Conservation (phyloP, 139 green algal genomes). For the Prasinococcaceae sp. region DNA sequence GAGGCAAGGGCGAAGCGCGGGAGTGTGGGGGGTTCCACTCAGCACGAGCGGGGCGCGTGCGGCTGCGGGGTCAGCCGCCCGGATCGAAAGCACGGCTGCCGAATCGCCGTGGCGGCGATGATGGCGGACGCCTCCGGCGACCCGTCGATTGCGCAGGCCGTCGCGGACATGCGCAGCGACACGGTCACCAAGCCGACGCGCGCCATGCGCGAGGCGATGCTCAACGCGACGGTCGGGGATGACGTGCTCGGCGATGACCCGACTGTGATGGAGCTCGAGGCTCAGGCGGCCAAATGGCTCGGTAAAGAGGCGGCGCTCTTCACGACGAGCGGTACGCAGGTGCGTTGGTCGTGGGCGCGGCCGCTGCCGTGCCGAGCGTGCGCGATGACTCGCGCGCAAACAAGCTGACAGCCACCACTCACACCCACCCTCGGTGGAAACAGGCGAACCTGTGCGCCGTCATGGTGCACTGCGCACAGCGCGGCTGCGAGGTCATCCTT, state of each 20-base stretch:
- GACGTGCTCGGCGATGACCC: slow-evolving; percentile 65
- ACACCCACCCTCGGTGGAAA: no score
- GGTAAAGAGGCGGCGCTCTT: slow-evolving; percentile 58
- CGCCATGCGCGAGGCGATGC: slow-evolving; percentile 43
- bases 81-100: no score
- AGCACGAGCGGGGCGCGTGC: no score
- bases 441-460: slow-evolving; percentile 58
- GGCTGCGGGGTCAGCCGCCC: no score
- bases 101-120: no score
- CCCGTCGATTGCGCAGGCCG: not conserved
- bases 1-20: no score
- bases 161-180: slow-evolving; percentile 43
- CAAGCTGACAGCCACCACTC: no score
- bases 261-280: slow-evolving; percentile 43
- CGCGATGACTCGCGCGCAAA: no score
- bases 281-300: slow-evolving; percentile 33
- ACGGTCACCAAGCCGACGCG: slow-evolving; percentile 52
- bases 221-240: slow-evolving; percentile 43
- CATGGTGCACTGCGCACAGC: slow-evolving; percentile 29
- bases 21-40: no score
- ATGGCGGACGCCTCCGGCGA: no score
- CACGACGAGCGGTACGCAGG: slow-evolving; percentile 51
- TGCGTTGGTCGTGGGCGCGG: no score
- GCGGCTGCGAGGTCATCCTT: slow-evolving; percentile 26
- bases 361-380: no score